Evolutionary conservation across 2,329 filamentous ascomycete genomes (phyloP).

Genomic region (Neospermospora avenae): DNA sequence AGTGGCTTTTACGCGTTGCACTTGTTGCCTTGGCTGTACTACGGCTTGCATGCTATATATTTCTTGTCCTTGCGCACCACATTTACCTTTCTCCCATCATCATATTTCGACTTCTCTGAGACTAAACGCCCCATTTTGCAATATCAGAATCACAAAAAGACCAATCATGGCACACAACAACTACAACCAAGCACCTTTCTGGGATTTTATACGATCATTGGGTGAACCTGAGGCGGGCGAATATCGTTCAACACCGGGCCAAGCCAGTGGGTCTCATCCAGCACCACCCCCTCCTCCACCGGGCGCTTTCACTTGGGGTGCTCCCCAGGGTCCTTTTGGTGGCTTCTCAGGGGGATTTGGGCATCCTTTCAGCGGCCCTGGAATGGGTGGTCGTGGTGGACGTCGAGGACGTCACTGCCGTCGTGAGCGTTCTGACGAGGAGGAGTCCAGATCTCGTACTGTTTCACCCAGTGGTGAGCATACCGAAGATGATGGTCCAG

Average conservation of each 20-base stretch:
- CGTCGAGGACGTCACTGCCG: slow-evolving; percentile 18
- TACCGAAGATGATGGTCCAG: slow-evolving; percentile 8
- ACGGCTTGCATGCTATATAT: slow-evolving; percentile 20
- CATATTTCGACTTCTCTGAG: slow-evolving; percentile 16
- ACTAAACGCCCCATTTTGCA: slow-evolving; percentile 15
- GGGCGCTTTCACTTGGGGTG: slow-evolving; percentile 24
- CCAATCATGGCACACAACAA: slow-evolving; percentile 33
- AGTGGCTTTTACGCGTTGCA: slow-evolving; percentile 7
- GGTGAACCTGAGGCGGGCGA: slow-evolving; percentile 30
- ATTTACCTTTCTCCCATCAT: slow-evolving; percentile 12
- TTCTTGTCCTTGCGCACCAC: slow-evolving; percentile 6
- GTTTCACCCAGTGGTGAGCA: slow-evolving; percentile 12
- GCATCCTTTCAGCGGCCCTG: slow-evolving; percentile 24
- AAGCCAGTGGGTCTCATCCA: slow-evolving; percentile 1
- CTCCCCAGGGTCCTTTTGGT: slow-evolving; percentile 14
- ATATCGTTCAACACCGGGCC: slow-evolving; percentile 24
- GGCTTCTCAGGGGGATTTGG: slow-evolving; percentile 22
- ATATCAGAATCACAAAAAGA: slow-evolving; percentile 16
- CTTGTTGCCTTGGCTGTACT: slow-evolving; percentile 9
- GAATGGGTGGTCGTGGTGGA: slow-evolving; percentile 4
- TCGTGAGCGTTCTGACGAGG: slow-evolving; percentile 10
- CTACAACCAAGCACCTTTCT: slow-evolving; percentile 31
- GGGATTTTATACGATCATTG: slow-evolving; percentile 31
- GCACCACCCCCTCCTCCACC: slow-evolving; percentile 15
- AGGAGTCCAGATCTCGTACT: slow-evolving; percentile 13